These are phyloP conservation scores for Lachnellula occidentalis DNA, from an alignment of 2,329 filamentous ascomycete species.

Conservation along the genomic window DNA sequence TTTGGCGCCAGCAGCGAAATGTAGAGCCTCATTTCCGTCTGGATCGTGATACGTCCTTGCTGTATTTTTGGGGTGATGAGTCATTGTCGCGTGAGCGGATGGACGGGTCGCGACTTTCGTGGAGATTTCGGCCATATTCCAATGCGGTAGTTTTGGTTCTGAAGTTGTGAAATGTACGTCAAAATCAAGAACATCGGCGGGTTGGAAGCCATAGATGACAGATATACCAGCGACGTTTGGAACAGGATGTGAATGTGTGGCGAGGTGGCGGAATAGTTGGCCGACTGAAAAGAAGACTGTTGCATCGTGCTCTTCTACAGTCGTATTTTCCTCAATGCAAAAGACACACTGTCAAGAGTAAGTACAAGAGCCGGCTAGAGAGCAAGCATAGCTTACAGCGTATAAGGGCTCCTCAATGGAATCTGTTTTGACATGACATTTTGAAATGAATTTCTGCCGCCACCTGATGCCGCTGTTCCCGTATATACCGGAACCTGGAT, in stretches of 20 bases:
- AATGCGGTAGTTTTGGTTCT: conserved; percentile 14
- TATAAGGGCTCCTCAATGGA: conserved; percentile 28
- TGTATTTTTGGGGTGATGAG: conserved; percentile 24
- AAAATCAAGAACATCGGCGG: conserved; percentile 24
- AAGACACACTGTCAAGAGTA: conserved; percentile 25
- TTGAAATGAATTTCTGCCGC: conserved; percentile 28
- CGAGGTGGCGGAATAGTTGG: conserved; percentile 28
- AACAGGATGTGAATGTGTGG: conserved; percentile 27
- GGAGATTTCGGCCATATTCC: conserved; percentile 21
- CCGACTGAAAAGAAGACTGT: conserved; percentile 30
- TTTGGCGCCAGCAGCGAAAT: conserved; percentile 27
- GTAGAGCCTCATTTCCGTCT: conserved; percentile 22
- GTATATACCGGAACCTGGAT: conserved; percentile 26
- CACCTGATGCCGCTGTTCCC: conserved; percentile 27
- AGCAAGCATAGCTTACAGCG: conserved; percentile 18
- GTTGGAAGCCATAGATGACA: conserved; percentile 24
- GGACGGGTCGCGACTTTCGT: conserved; percentile 24
- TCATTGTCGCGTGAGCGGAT: conserved; percentile 18
- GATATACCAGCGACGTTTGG: conserved; percentile 24
- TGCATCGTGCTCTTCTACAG: conserved; percentile 30
- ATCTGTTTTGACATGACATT: conserved; percentile 27
- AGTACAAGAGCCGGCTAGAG: background rate
- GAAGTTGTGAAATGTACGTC: conserved; percentile 27
- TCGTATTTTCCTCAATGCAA: conserved; percentile 28
- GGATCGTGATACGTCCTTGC: conserved; percentile 21